These are phyloP conservation scores for Globisporangium parvum DNA, from an alignment of 352 stramenopile genomes.

Conservation along the genomic window DNA sequence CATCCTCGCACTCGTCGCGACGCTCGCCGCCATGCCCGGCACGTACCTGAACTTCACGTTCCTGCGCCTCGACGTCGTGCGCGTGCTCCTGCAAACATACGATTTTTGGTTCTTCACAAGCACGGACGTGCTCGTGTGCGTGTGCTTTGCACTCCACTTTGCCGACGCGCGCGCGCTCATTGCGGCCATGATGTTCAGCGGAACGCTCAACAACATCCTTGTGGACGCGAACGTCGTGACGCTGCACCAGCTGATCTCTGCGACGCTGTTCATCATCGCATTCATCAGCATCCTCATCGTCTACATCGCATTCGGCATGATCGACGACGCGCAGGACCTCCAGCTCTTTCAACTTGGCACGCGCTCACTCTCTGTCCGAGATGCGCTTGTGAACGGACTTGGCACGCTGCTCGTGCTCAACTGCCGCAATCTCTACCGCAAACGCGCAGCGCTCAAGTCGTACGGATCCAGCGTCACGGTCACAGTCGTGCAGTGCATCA, in stretches of 20 bases:
- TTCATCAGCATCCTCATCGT: not conserved
- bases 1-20: not conserved
- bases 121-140: slow-evolving; percentile 10
- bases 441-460: not conserved
- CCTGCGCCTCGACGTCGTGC: slow-evolving; percentile 17
- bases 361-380: not conserved
- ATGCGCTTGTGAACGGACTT: not conserved
- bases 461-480: no score
- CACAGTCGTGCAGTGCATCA: no score
- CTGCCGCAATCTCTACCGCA: not conserved
- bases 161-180: not conserved
- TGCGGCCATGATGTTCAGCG: not conserved
- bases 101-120: slow-evolving; percentile 34
- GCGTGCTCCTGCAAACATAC: slow-evolving; percentile 21
- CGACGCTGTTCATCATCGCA: not conserved
- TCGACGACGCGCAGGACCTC: not conserved
- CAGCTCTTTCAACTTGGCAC: not conserved
- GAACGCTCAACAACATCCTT: slow-evolving; percentile 3
- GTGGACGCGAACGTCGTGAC: slow-evolving; percentile 2
- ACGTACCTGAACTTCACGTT: not conserved
- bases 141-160: slow-evolving; percentile 3
- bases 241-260: not conserved
- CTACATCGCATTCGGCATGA: not conserved
- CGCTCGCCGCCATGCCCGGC: not conserved
- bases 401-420: not conserved